Percentiles rank a stretch among this genome's conserved stretches.
phyloP scores from a whole-genome alignment of 371 early-diverging fungal species.

The Mortierella sp. region DNA sequence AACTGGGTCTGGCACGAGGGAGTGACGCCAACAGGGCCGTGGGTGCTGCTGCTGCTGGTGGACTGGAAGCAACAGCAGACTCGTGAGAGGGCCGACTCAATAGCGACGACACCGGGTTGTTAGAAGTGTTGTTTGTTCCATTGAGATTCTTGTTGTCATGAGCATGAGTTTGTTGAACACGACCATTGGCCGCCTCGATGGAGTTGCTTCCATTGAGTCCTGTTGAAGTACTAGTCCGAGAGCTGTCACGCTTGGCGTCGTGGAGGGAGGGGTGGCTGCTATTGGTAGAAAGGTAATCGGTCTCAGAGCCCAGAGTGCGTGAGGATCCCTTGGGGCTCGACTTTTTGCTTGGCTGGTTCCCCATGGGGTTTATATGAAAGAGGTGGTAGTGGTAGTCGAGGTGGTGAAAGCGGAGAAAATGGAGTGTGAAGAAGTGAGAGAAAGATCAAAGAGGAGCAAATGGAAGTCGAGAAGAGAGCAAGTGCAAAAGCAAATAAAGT shows the following conservation, averaged over 20 bases:
- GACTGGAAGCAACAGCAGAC: neutral
- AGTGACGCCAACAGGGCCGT: constrained; percentile 24
- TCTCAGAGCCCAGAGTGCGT: constrained; percentile 15
- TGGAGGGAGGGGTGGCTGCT: constrained; percentile 6
- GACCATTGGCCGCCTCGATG: constrained; percentile 11
- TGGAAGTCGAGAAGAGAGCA: neutral
- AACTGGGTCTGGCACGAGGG: constrained; percentile 14
- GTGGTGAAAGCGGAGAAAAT: neutral
- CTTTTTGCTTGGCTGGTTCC: constrained; percentile 40
- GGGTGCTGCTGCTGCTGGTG: constrained; percentile 7
- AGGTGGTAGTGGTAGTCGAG: neutral
- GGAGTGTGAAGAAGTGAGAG: neutral
- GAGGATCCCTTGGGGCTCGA: constrained; percentile 28
- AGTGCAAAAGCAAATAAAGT: constrained; percentile 1
- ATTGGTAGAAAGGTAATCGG: constrained; percentile 13
- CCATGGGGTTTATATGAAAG: constrained; percentile 15
- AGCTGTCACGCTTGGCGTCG: constrained; percentile 6
- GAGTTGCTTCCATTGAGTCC: neutral
- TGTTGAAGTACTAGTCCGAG: neutral
- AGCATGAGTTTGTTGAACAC: neutral
- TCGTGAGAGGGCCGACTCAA: constrained; percentile 7
- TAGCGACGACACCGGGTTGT: neutral
- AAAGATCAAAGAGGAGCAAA: too few species aligned
- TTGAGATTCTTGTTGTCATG: constrained; percentile 5
- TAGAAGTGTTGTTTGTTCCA: neutral